phyloP scores from a whole-genome alignment of 2,329 filamentous ascomycete genomes.

The Intubia oerlemansii region DNA sequence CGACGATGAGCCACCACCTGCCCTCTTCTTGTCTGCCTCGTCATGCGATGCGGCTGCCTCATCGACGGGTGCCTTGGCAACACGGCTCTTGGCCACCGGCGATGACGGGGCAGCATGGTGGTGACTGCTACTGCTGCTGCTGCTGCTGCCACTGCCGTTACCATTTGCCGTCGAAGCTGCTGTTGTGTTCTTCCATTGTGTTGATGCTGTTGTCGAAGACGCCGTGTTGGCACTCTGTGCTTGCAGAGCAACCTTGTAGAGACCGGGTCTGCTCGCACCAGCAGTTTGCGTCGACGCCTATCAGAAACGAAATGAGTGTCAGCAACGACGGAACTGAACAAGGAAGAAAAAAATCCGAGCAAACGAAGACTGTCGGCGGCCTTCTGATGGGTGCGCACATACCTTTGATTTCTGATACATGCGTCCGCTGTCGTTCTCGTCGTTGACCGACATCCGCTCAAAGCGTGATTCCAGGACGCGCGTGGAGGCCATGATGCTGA shows the following conservation, averaged over 20 bases:
- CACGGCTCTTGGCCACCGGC: constrained; percentile 13
- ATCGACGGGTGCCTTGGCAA: constrained; percentile 8
- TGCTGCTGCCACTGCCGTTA: too few relatives aligned
- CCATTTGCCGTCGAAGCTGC: constrained; percentile 23
- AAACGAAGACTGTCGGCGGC: too few relatives aligned
- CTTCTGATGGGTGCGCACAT: too few relatives aligned
- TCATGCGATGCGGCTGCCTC: constrained; percentile 1
- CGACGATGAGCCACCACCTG: too few relatives aligned
- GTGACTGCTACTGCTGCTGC: too few relatives aligned
- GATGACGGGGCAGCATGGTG: too few relatives aligned
- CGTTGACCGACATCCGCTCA: constrained; percentile 73
- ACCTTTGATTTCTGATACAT: constrained; percentile 61
- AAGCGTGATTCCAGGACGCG: constrained; percentile 69
- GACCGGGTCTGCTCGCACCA: too few relatives aligned
- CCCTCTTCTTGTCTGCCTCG: constrained; percentile 1
- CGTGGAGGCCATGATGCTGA: constrained; percentile 38
- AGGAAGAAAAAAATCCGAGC: background rate
- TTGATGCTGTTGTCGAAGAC: constrained; percentile 32
- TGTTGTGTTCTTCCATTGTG: constrained; percentile 21
- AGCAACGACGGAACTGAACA: too few relatives aligned
- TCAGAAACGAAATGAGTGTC: too few relatives aligned
- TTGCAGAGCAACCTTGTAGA: constrained; percentile 72
- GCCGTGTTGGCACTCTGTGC: constrained; percentile 48
- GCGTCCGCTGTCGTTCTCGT: constrained; percentile 52
- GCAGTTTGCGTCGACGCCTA: too few relatives aligned